A percentile compares a stretch with the other conserved stretches of the same genome.
These are phyloP conservation scores for Monosporascus sp. DNA, from an alignment of 2,329 filamentous ascomycete species.

Conservation along the genomic window DNA sequence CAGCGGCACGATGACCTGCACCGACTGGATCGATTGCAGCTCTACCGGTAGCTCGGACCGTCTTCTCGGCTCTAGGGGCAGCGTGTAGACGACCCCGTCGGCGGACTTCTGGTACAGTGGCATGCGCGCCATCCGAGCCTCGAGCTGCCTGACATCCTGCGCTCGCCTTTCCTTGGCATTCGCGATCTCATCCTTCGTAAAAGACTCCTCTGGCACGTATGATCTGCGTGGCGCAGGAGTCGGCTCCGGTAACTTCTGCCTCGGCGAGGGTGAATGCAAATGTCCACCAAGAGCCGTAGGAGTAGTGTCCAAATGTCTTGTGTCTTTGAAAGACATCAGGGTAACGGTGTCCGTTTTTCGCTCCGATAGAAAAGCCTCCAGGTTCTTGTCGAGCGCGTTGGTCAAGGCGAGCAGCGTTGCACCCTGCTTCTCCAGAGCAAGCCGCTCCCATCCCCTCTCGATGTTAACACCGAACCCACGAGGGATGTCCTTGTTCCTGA, in stretches of 20 bases:
- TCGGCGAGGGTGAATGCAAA: constrained; percentile 4
- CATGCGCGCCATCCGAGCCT: constrained; percentile 67
- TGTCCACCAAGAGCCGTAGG: constrained; percentile 11
- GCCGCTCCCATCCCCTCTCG: constrained; percentile 65
- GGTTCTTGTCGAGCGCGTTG: constrained; percentile 66
- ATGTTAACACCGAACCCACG: constrained; percentile 72
- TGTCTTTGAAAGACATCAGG: constrained; percentile 57
- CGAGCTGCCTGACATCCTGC: constrained; percentile 65
- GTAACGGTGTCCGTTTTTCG: constrained; percentile 70
- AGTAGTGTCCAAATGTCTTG: constrained; percentile 36
- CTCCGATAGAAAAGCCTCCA: constrained; percentile 65
- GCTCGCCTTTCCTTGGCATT: constrained; percentile 60
- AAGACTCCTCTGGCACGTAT: constrained; percentile 43
- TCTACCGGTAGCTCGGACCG: constrained; percentile 54
- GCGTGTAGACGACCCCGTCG: constrained; percentile 65
- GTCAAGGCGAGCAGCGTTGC: constrained; percentile 61
- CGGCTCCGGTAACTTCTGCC: constrained; percentile 5
- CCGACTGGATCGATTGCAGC: constrained; percentile 56
- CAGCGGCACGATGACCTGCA: constrained; percentile 65
- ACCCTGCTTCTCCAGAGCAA: constrained; percentile 51
- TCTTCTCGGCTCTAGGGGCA: constrained; percentile 65
- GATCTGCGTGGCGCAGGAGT: constrained; percentile 12
- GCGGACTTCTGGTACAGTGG: constrained; percentile 62
- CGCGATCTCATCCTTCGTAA: constrained; percentile 54
- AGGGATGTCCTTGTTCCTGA: constrained; percentile 66